These are phyloP conservation scores for Leptodermis oblonga DNA, from an alignment of 257 asterid species.

Conservation along the genomic window DNA sequence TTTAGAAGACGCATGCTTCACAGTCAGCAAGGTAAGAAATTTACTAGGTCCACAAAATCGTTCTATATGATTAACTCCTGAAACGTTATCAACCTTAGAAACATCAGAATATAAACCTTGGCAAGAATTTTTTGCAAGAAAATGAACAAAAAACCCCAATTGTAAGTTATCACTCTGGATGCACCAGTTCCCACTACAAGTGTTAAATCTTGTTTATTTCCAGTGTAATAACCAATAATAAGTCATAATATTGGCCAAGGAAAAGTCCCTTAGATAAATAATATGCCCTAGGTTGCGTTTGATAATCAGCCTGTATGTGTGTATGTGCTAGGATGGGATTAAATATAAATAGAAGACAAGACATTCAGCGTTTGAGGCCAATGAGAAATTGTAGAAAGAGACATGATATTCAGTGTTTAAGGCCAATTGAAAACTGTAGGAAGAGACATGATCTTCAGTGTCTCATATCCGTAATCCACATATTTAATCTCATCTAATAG, in stretches of 20 bases:
- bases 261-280: no score
- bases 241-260: neutral
- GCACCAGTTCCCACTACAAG: neutral
- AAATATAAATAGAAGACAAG: no score
- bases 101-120: conserved; percentile 4
- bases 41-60: conserved; percentile 44
- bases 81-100: neutral
- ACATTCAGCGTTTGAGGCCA: neutral
- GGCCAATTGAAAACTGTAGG: neutral
- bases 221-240: neutral
- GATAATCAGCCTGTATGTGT: no score
- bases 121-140: neutral
- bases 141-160: neutral
- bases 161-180: neutral
- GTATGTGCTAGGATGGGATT: no score
- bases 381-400: neutral
- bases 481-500: neutral
- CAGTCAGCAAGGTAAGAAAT: conserved; percentile 43
- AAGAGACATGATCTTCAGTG: no score
- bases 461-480: no score
- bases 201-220: neutral
- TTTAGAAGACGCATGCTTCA: conserved; percentile 38
- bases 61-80: no score
- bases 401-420: no score
- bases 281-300: no score